Base-by-base conservation (phyloP, 768 basidiomycete genomes). In the Lactarius hatsudake region DNA sequence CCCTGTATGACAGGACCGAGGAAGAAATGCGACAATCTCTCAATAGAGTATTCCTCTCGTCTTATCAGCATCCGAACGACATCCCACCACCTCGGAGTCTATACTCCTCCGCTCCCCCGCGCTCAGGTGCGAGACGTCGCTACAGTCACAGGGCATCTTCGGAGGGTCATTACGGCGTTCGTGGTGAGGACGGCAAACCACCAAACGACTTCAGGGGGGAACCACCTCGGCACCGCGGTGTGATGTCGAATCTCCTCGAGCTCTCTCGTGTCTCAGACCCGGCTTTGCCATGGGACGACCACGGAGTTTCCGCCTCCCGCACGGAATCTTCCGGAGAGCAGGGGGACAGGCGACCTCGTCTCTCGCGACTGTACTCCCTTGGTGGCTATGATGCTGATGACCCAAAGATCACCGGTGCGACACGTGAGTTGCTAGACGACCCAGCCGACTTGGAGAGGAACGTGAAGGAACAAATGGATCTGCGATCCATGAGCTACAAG, bases 401-500 rank as follows among this genome's bases (percentile, higher is more conserved):
- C 75, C 26, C 26, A 28, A 28, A 28, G 26, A 78, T 90, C 28
- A 89, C 86, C 59, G 87, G 86, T 3, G 75, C 83, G 20, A 81
- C 77, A 61, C 79, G 80, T 54, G 78, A 77, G 69, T 78, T 79
- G 62, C 75, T 84, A 28, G 83, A 86, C 62, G 86, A 87, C 71
- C 80, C 81, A 12, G 82, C 82, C 28, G 87, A 87, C 67, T 74
- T 86, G 15, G 85, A 86, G 73, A 82, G 81, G 63, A 83, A 87
- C 65, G 79, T 78, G 26, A 63, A 64, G 51, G 51, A 70, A 30
- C 61, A 61, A 10, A 71, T 71, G 69, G 63, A 45, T 42, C 76
- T 88, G 43, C 81, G 83, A 55, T 79, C 81, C 61, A 87, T 88
- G 86, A 84, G 85, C 71, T 88, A 89, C 72, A 82, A 82, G 69